Evolutionary conservation across 345 rosid genomes (phyloP), one percentile per base, ranked within the genome.

Genomic region (Moricandia moricandioides): DNA sequence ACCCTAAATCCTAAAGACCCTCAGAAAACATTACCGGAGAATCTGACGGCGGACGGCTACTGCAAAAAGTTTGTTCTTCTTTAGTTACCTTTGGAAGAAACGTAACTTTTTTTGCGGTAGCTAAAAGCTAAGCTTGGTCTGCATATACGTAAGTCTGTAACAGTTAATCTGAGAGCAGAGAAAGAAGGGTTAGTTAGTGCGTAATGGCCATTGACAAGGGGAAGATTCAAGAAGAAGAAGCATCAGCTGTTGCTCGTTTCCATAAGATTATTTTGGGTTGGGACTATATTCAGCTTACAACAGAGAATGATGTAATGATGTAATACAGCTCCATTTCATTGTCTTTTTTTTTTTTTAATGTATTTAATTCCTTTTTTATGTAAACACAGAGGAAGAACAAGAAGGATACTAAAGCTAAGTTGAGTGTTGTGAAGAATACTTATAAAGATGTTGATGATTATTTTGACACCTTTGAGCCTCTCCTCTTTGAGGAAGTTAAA

Each of bases 401-500:
- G 58, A 72, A 79, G 67, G 79, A 65, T 18, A 70, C 65, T 61
- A 69, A 62, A 62, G 75, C 63, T 60, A 85, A 78, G 60, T 60
- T 91, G 34, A 85, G 71, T 49, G 61, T 80, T 74, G 97, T 88
- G 68, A 88, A 94, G 80, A 75, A 84, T 75, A 82, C 87, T 1
- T 94, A 86, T 78, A 82, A 73, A 68, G 90, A 86, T 65, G 86
- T 84, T 27, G 93, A 86, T 75, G 97, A 94, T 76, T 91, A 94
- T 68, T 80, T 91, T 26, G 83, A 86, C 30, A 88, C 95, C 67
- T 88, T 88, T 76, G 98, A 94, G 84, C 95, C 96, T 1, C 88
- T 94, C 21, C 82, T 94, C 70, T 88, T 94, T 31, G 98, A 94
- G 78, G 98, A 94, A 85, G 92, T 89, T 27, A 94, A 90, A 80